Base-by-base conservation (phyloP, 805 yeast genomes). In the Kluyveromyces wickerhamii region DNA sequence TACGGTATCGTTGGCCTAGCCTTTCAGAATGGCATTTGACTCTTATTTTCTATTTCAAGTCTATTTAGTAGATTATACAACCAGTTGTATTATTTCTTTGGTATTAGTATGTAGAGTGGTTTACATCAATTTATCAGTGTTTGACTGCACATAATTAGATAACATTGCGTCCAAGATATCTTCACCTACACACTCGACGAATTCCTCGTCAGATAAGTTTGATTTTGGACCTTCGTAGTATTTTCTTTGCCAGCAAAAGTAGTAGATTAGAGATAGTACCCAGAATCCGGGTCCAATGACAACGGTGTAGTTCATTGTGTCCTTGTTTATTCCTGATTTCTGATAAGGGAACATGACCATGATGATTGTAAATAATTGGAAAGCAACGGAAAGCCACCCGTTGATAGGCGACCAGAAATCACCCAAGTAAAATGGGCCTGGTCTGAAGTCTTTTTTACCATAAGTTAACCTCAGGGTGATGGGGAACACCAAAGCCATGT, bases 391-490 rank as follows among this genome's bases (percentile, higher is more conserved):
- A 20, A 65, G 50, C 56, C 69, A 51, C 29, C 71, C 70, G 27
- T 74, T 55, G 4, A 59, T 45, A 4, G 69, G 66, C 11, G 74
- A 67, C 52, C 62, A 47, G 32, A 54, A 35, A n/a, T 59, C 57
- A 20, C 87, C 87, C 31, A 77, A 52, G 49, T 72, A 69, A 53
- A 79, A 79, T 4, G 73, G 72, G 4, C 87, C 88, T 2, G 84
- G 84, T 7, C 46, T 58, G 48, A 76, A 75, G 32, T 70, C 66
- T 4, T 57, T 52, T 36, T 57, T 60, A 25, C 74, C 75, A 20
- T 65, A 60, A 2, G 75, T 66, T 32, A 56, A 36, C 39, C 60
- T 49, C 29, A 54, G 29, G 2, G 57, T 37, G 14, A 57, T 56
- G 5, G 68, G 67, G 44, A 56, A 52, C 9, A 57, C 51, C 60